Conservation (phyloP, 1,284 basidiomycete species). For the Puccinia triticina region DNA sequence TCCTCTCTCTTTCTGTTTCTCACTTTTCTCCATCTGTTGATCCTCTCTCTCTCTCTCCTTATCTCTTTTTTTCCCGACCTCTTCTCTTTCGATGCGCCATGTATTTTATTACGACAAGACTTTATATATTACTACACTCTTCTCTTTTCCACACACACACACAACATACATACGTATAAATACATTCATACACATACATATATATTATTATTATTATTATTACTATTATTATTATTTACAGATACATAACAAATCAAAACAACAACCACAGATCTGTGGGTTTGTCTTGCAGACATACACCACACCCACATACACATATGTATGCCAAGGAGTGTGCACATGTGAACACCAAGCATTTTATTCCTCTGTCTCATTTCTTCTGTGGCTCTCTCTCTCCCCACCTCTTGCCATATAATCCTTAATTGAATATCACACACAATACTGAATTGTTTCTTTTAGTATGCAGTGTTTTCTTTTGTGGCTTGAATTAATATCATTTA, state of each 20-base stretch:
- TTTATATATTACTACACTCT: too few species aligned
- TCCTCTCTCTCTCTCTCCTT: not conserved
- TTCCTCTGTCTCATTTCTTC: too few species aligned
- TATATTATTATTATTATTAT: conserved; percentile 2
- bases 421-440: too few species aligned
- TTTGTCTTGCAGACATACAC: not conserved
- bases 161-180: not conserved
- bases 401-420: too few species aligned
- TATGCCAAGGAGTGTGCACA: too few species aligned
- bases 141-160: not conserved
- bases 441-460: too few species aligned
- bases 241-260: too few species aligned
- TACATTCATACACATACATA: not conserved
- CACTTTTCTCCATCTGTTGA: too few species aligned
- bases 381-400: too few species aligned
- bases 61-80: not conserved
- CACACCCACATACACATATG: not conserved
- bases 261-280: not conserved
- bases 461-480: too few species aligned
- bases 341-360: too few species aligned
- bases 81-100: not conserved
- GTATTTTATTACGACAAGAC: not conserved
- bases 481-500: too few species aligned
- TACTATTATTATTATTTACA: not conserved
- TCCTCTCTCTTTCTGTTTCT: not conserved